phyloP scores from a whole-genome alignment of 1,284 basidiomycete genomes.

The Sphaerobolus stellatus region DNA sequence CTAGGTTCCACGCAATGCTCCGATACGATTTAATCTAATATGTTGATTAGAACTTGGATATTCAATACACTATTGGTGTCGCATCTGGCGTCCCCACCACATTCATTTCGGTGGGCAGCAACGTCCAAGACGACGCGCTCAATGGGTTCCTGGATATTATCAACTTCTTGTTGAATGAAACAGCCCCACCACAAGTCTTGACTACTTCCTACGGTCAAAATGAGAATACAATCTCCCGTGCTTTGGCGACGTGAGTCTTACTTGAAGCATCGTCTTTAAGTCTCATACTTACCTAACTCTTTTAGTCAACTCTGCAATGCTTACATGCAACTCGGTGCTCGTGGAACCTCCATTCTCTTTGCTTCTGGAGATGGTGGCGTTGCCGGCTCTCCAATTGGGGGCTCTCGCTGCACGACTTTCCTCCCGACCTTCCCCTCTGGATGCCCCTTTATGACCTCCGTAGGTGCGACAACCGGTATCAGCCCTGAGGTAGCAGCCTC shows the following conservation, averaged over 20 bases:
- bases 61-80: constrained; percentile 13
- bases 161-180: constrained; percentile 13
- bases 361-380: constrained; percentile 28
- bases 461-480: constrained; percentile 13
- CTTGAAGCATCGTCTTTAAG: not conserved
- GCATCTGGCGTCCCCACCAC: constrained; percentile 10
- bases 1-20: not conserved
- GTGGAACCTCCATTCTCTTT: constrained; percentile 23
- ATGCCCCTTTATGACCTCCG: constrained; percentile 25
- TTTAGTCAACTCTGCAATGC: constrained; percentile 21
- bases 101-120: constrained; percentile 12
- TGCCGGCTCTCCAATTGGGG: constrained; percentile 13
- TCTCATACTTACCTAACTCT: not conserved
- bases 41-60: constrained; percentile 12
- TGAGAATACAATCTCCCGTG: not conserved
- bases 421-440: constrained; percentile 24
- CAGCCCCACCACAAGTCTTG: constrained; percentile 17
- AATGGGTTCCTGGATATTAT: constrained; percentile 16
- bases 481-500: constrained; percentile 18
- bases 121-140: constrained; percentile 7
- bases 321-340: constrained; percentile 21
- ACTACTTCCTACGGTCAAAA: constrained; percentile 13
- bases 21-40: not conserved
- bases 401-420: constrained; percentile 12
- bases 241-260: constrained; percentile 14